Evolutionary conservation across 305 asterid genomes (phyloP).

Genomic region (Lippia alba): DNA sequence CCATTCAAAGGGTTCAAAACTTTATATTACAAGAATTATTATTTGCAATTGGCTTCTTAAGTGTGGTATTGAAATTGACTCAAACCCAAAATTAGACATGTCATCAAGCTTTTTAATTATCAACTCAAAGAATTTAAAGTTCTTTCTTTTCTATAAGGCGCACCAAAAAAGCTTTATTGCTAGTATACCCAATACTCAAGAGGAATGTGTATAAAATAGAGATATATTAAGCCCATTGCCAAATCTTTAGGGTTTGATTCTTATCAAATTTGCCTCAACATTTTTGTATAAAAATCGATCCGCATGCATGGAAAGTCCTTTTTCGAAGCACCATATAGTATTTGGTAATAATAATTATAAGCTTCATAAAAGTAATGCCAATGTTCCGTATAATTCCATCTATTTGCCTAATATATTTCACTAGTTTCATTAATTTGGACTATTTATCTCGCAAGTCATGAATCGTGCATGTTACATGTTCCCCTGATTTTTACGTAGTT

Average conservation of each 20-base stretch:
- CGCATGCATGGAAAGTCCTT: background rate
- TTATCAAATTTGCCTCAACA: constrained; percentile 23
- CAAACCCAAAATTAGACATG: too few relatives aligned
- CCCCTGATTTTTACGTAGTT: background rate
- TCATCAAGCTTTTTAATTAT: too few relatives aligned
- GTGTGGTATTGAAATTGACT: too few relatives aligned
- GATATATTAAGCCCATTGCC: background rate
- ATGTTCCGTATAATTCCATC: background rate
- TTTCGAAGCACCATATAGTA: constrained; percentile 4
- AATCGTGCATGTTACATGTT: constrained; percentile 13
- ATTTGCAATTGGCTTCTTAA: too few relatives aligned
- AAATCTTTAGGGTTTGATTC: constrained; percentile 31
- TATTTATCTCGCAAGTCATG: constrained; percentile 5
- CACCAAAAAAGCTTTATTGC: background rate
- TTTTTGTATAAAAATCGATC: constrained; percentile 29
- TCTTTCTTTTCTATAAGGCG: background rate
- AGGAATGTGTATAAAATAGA: constrained; percentile 14
- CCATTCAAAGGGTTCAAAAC: too few relatives aligned
- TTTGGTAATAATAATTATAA: constrained; percentile 11
- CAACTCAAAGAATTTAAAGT: too few relatives aligned
- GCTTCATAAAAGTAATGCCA: constrained; percentile 21
- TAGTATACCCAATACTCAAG: constrained; percentile 3
- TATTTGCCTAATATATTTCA: constrained; percentile 3
- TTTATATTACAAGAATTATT: too few relatives aligned
- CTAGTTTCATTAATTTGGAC: background rate